Conservation (phyloP, 2,329 filamentous ascomycete genomes). For the Colletotrichum falcatum region DNA sequence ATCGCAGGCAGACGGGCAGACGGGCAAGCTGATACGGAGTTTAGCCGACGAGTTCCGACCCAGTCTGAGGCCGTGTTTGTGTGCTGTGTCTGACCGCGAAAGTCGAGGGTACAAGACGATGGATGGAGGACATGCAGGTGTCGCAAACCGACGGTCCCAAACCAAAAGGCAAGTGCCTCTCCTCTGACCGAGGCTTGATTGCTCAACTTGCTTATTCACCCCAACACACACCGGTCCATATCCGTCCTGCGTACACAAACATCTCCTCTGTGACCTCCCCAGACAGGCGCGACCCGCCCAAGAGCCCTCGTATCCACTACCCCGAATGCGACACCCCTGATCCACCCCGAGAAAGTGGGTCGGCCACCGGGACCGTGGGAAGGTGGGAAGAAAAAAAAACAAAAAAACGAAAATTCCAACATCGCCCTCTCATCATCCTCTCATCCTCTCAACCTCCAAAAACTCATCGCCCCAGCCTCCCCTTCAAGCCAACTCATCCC, state of each 20-base stretch:
- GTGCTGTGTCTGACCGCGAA: conserved; percentile 4
- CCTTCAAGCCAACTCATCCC: conserved; percentile 18
- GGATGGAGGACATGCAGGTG: neutral
- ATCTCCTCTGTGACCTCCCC: neutral
- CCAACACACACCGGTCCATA: neutral
- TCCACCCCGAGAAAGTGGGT: conserved; percentile 40
- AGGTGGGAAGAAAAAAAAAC: conserved; percentile 17
- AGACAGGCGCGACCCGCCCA: conserved; percentile 6
- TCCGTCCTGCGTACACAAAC: conserved; percentile 12
- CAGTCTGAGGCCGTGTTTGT: conserved; percentile 13
- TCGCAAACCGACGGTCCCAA: neutral
- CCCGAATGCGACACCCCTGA: conserved; percentile 36
- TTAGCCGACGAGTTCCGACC: conserved; percentile 27
- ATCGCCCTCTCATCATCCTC: conserved; percentile 24
- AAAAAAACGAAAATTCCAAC: conserved; percentile 36
- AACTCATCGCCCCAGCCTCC: conserved; percentile 10
- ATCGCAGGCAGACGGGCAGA: neutral
- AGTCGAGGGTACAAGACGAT: neutral
- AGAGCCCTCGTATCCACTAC: conserved; percentile 38
- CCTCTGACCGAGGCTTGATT: neutral
- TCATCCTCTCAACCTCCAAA: conserved; percentile 18
- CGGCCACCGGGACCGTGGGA: conserved; percentile 27
- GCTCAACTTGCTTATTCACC: conserved; percentile 26
- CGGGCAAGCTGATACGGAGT: conserved; percentile 25
- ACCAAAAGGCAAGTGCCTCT: neutral